Conservation (phyloP, 306 rosid genomes). For the Vigna trinervia region DNA sequence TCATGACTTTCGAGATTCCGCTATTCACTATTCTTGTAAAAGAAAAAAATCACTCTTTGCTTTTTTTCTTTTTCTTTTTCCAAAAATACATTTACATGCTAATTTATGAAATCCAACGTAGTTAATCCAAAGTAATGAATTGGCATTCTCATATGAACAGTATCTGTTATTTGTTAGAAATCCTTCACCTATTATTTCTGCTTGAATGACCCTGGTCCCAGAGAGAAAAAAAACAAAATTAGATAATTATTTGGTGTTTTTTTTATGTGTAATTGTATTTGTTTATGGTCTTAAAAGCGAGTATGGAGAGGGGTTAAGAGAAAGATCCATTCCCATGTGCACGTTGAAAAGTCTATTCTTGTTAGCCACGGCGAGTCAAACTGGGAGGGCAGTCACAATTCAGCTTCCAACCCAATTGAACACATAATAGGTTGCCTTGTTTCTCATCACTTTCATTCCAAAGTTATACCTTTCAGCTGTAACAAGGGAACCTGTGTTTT, state of each 20-base stretch:
- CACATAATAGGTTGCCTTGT: constrained; percentile 14
- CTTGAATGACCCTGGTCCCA: background rate
- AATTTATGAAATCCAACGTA: background rate
- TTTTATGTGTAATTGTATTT: background rate
- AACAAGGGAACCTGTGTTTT: background rate
- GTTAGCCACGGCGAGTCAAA: constrained; percentile 60
- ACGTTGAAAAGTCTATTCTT: constrained; percentile 48
- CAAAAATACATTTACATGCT: background rate
- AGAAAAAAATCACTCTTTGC: background rate
- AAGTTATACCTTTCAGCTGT: constrained; percentile 40
- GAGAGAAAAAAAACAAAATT: background rate
- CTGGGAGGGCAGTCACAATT: constrained; percentile 28
- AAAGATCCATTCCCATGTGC: constrained; percentile 38
- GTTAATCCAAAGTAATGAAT: background rate
- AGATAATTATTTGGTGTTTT: background rate
- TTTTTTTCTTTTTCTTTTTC: background rate
- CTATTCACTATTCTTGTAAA: constrained; percentile 1
- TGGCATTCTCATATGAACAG: background rate
- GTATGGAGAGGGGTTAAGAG: background rate
- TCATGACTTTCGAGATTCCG: background rate
- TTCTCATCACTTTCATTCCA: constrained; percentile 15
- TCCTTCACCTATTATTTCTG: background rate
- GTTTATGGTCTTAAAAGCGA: background rate
- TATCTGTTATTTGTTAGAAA: background rate
- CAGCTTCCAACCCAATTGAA: constrained; percentile 39